Evolutionary conservation across 768 basidiomycete species (phyloP), one percentile per base, ranked within the genome.

Genomic region (Chiua virens): DNA sequence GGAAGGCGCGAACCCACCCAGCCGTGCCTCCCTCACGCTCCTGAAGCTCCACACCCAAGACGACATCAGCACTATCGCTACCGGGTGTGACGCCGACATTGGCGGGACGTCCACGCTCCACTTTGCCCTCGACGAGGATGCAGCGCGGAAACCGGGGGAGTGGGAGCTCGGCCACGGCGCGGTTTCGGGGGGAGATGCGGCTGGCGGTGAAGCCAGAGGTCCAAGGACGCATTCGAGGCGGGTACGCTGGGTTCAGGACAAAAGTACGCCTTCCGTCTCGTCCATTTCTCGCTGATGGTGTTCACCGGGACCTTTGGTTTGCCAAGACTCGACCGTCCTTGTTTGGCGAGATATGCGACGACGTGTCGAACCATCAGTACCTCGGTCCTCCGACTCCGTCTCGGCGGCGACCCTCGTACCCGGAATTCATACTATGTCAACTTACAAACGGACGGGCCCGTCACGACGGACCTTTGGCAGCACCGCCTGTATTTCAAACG

Each of bases 381-480:
- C 76, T 98, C 23, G 84, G n/a, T 85, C 3, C 73, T 98, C 45
- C 85, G 90, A 5, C 71, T 97, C 11, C 85, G 90, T 15, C 80
- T 86, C 52, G 79, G 79, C 22, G 95, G 93, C 3, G 83, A 91
- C 56, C 82, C 85, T 20, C 77, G 81, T 36, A 88, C 88, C 37
- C 81, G 84, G 55, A 83, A 82, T 57, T 85, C 89, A n/a, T 98
- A 93, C 75, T 95, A 88, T 58, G 87, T 92, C 42, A 98, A 98
- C 70, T 73, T 98, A 41, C 94, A 97, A 67, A 96, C 93, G 3
- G 88, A 92, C 45, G 88, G 89, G 1, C 78, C 82, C 39, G 76
- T 89, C 43, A 79, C 83, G 44, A 87, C 84, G 34, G 92, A 96
- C 65, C 73, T 98, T n/a, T 98, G 90, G 86, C 96, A 97, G 64